Conservation (phyloP, 2,329 filamentous ascomycete species). For the Fusarium sp. region DNA sequence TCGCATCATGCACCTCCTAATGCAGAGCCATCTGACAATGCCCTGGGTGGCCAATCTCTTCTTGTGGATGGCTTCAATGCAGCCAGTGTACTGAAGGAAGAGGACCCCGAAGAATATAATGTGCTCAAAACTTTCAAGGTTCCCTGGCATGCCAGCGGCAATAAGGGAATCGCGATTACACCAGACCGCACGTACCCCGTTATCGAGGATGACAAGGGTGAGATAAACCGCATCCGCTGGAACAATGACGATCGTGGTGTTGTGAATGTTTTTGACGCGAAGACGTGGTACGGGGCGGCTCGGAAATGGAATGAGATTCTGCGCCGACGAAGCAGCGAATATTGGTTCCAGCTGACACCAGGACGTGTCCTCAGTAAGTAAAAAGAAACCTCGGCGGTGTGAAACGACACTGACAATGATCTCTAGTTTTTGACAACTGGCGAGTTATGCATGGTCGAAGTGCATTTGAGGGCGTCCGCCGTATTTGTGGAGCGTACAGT, state of each 20-base stretch:
- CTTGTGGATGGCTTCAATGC: constrained; percentile 90
- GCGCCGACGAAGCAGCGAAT: constrained; percentile 75
- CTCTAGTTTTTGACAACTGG: constrained; percentile 94
- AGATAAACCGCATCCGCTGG: constrained; percentile 81
- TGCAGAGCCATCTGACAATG: constrained; percentile 52
- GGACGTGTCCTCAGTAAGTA: constrained; percentile 81
- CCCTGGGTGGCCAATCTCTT: constrained; percentile 80
- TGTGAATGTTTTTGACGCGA: constrained; percentile 59
- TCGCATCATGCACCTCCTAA: constrained; percentile 71
- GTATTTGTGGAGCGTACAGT: constrained; percentile 95
- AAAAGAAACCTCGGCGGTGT: background rate
- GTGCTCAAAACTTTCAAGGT: constrained; percentile 71
- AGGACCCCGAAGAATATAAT: constrained; percentile 70
- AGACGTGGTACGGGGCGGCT: constrained; percentile 85
- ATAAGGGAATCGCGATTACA: constrained; percentile 84
- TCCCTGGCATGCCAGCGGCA: constrained; percentile 90
- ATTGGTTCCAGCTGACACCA: constrained; percentile 85
- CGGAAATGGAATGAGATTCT: constrained; percentile 81
- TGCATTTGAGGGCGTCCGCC: constrained; percentile 85
- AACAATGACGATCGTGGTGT: constrained; percentile 91
- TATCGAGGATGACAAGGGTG: constrained; percentile 69
- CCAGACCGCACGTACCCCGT: constrained; percentile 81
- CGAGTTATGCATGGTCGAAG: constrained; percentile 89
- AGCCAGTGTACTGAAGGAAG: constrained; percentile 70
- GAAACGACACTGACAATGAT: constrained; percentile 30